Evolutionary conservation across 164 flowering plant species (phyloP).

Genomic region (Brasenia schreberi): DNA sequence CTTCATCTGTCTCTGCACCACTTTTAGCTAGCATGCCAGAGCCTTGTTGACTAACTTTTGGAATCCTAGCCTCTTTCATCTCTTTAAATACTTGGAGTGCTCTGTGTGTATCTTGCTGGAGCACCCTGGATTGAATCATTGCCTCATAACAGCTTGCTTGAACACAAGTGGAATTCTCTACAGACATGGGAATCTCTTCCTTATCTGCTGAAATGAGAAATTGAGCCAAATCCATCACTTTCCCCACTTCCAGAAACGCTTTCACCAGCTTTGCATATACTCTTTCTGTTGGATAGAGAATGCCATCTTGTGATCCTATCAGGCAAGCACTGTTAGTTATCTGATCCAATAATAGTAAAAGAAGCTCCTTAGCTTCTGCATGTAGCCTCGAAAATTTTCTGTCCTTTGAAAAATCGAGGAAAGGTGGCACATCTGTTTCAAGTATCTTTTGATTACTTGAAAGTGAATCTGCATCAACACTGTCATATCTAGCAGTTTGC

Average conservation of each 20-base stretch:
- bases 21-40: too few species aligned
- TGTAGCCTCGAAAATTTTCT: conserved; percentile 36
- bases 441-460: conserved; percentile 5
- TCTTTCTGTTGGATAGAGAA: conserved; percentile 77
- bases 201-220: conserved; percentile 66
- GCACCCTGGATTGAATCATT: conserved; percentile 48
- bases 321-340: conserved; percentile 50
- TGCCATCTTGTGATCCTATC: conserved; percentile 52
- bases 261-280: conserved; percentile 64
- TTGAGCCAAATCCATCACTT: conserved; percentile 52
- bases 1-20: too few species aligned
- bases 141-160: conserved; percentile 73
- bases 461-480: conserved; percentile 5
- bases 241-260: conserved; percentile 68
- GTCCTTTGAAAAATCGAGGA: conserved; percentile 48
- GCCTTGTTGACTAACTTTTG: too few species aligned
- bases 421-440: conserved; percentile 17
- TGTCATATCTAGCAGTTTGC: conserved; percentile 10
- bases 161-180: conserved; percentile 55
- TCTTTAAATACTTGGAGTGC: conserved; percentile 77
- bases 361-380: conserved; percentile 42
- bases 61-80: conserved; percentile 78
- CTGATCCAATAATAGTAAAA: conserved; percentile 28
- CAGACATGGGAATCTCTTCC: conserved; percentile 52
- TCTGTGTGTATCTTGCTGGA: conserved; percentile 55